phyloP scores from a whole-genome alignment of 352 stramenopile genomes.

The Globisporangium polare region DNA sequence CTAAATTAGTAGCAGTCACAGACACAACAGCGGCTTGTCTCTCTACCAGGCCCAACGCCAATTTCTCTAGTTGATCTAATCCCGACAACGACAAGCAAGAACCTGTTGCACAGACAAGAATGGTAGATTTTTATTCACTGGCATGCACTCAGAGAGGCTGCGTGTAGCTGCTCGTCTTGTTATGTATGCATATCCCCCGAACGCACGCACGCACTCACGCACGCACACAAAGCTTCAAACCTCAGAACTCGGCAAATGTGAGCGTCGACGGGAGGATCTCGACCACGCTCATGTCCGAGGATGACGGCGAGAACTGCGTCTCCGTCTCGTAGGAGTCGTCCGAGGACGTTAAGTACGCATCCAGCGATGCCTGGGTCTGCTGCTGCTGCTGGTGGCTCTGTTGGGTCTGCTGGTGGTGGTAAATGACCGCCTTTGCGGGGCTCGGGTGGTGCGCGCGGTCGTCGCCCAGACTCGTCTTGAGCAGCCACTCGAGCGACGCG shows the following conservation, averaged over 20 bases:
- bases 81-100: not conserved
- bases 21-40: not conserved
- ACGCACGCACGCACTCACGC: not conserved
- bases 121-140: not conserved
- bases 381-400: constrained; percentile 6
- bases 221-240: not conserved
- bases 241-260: constrained; percentile 39
- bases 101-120: not conserved
- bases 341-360: constrained; percentile 43
- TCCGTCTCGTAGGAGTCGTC: constrained; percentile 39
- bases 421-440: not conserved
- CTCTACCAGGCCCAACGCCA: no score
- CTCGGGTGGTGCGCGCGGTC: constrained; percentile 18
- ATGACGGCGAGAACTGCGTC: constrained; percentile 25
- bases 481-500: constrained; percentile 54
- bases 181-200: constrained; percentile 4
- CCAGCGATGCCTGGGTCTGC: constrained; percentile 11
- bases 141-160: not conserved
- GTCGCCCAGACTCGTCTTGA: constrained; percentile 48
- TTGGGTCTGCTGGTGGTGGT: not conserved
- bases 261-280: constrained; percentile 27
- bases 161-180: not conserved
- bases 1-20: not conserved
- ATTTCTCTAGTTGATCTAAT: not conserved
- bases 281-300: constrained; percentile 27